Percentiles rank a stretch among this genome's conserved stretches.
Conservation (phyloP, 345 rosid genomes). For the Erysimum cheiranthoides region DNA sequence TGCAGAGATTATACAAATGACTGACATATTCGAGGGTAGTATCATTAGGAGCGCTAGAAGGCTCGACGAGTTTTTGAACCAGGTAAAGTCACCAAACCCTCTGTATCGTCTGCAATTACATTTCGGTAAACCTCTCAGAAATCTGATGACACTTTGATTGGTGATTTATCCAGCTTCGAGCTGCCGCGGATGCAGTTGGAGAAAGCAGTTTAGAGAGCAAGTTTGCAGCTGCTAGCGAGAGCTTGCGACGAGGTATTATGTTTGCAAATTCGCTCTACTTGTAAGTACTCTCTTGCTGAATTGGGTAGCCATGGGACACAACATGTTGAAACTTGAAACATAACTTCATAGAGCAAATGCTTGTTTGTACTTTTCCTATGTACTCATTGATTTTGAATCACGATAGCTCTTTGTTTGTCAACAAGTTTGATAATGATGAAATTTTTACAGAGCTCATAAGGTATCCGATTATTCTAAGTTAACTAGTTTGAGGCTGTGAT, state of each 20-base stretch:
- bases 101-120: conserved; percentile 9
- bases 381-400: not conserved
- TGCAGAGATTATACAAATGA: conserved; percentile 93
- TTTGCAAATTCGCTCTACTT: conserved; percentile 29
- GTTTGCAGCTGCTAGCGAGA: conserved; percentile 89
- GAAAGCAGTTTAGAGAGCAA: conserved; percentile 72
- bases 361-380: not conserved
- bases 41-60: conserved; percentile 92
- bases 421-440: not conserved
- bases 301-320: not conserved
- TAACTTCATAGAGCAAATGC: not conserved
- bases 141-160: conserved; percentile 9
- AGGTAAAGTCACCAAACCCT: conserved; percentile 52
- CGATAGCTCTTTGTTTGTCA: conserved; percentile 18
- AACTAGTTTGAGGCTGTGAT: not conserved
- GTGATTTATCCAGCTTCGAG: not conserved
- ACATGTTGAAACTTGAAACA: conserved; percentile 1
- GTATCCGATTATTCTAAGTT: not conserved
- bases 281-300: conserved; percentile 29
- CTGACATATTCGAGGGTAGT: conserved; percentile 98
- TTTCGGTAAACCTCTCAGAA: conserved; percentile 10
- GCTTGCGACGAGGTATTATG: conserved; percentile 91
- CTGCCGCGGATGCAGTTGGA: conserved; percentile 95
- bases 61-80: conserved; percentile 95
- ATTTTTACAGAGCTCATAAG: not conserved